These are phyloP conservation scores for Populus pruinosa DNA, from an alignment of 345 rosid genomes.

Conservation along the genomic window DNA sequence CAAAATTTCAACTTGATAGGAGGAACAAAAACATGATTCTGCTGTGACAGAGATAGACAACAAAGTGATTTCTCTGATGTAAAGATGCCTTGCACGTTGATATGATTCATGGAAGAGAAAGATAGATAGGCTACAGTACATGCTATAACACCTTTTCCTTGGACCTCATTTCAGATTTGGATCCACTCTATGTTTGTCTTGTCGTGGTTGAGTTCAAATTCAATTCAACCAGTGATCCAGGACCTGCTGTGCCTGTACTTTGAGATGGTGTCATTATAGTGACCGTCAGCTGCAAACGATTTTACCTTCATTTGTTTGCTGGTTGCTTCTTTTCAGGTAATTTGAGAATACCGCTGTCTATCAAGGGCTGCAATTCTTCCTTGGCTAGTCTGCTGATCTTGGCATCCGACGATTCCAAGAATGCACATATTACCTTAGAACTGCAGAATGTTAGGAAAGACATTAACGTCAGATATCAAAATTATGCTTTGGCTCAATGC, in stretches of 20 bases:
- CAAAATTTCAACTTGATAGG: background rate
- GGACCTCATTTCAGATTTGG: background rate
- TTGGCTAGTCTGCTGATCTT: constrained; percentile 46
- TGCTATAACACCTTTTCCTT: background rate
- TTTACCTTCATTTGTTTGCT: constrained; percentile 26
- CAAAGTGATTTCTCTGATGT: background rate
- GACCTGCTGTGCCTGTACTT: background rate
- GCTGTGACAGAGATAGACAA: background rate
- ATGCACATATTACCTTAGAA: constrained; percentile 67
- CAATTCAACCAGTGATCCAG: background rate
- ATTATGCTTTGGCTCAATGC: background rate
- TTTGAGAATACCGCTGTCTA: constrained; percentile 57
- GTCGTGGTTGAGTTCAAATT: background rate
- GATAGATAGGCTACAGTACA: background rate
- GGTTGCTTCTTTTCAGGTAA: constrained; percentile 36
- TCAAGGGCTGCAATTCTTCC: constrained; percentile 65
- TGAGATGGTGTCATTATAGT: background rate
- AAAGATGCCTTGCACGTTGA: background rate
- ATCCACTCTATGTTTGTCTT: background rate
- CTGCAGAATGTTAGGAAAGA: constrained; percentile 41
- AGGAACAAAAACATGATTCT: background rate
- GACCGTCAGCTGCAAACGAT: background rate
- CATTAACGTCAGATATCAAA: constrained; percentile 1
- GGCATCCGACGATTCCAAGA: constrained; percentile 56
- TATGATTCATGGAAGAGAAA: background rate